Evolutionary conservation across 257 asterid genomes (phyloP), one percentile per base, ranked within the genome.

Genomic region (Penstemon davidsonii): DNA sequence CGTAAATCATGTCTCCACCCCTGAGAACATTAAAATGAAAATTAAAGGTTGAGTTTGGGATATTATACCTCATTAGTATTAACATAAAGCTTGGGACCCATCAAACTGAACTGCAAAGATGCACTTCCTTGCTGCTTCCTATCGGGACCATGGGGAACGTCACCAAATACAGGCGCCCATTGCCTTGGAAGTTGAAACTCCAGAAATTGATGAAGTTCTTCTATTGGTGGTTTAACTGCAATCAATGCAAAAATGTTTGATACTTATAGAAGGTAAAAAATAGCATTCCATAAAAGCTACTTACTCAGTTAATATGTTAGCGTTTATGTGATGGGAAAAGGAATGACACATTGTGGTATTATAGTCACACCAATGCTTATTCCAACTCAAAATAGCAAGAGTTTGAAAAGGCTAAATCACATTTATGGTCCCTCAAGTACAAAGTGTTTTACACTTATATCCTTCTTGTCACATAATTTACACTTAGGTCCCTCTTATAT

Each of bases 81-180:
- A 36, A 88, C 91, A 60, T 84, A 83, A 11, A 88, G 88, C 81
- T 86, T 88, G n/a, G 96, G 93, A 40, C 96, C 96, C 91, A 86
- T 82, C 72, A 88, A 75, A 81, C 96, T 86, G 87, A 88, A 88
- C 80, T 83, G 86, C 76, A 88, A 79, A 39, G 96, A 86, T 63
- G 88, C 89, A 64, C 80, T 80, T 46, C 79, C 85, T 51, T 83
- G 89, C 79, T 81, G 85, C 78, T 84, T 88, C 76, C 85, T 76
- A 50, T 88, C 91, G 12, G 93, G 96, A 55, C 96, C 93, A 42
- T 84, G 76, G 36, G 91, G 85, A 67, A 88, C 86, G 12, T 88
- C 96, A 53, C 93, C 86, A 68, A 81, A 88, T 56, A 88, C 91
- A 47, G 96, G 96, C 60, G 93, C 96, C 96, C 96, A 88, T 61